Evolutionary conservation across 352 stramenopile genomes (phyloP).

Genomic region (Pythium myriotylum): DNA sequence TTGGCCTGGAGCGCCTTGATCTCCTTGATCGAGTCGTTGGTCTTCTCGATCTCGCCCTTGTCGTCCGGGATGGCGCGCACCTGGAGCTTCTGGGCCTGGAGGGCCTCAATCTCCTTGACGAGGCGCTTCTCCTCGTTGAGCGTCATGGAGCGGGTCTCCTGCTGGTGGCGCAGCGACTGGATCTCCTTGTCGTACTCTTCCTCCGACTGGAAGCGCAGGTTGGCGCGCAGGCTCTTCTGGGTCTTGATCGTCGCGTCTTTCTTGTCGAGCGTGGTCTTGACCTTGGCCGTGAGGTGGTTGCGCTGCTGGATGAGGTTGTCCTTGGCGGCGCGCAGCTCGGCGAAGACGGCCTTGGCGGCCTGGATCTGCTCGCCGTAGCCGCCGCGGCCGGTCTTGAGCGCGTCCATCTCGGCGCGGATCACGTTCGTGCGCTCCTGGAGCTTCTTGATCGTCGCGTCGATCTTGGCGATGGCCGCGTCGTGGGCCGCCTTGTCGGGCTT

Average conservation of each 20-base stretch:
- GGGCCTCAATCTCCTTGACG: conserved; percentile 96
- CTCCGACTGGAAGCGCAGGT: conserved; percentile 87
- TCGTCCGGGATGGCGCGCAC: conserved; percentile 84
- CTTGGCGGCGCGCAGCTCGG: conserved; percentile 81
- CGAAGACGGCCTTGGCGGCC: conserved; percentile 82
- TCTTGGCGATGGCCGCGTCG: conserved; percentile 79
- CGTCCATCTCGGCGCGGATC: conserved; percentile 77
- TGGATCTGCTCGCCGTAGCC: conserved; percentile 89
- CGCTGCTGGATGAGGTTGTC: conserved; percentile 87
- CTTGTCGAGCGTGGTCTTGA: conserved; percentile 81
- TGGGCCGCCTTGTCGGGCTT: conserved; percentile 91
- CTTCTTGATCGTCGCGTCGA: conserved; percentile 92
- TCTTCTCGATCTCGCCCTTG: conserved; percentile 79
- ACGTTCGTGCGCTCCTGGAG: conserved; percentile 85
- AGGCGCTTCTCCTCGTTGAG: conserved; percentile 96
- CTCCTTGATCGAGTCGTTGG: conserved; percentile 83
- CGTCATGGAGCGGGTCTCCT: conserved; percentile 96
- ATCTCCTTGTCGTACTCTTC: conserved; percentile 94
- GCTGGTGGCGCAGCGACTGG: conserved; percentile 79
- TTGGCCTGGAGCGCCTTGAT: conserved; percentile 67
- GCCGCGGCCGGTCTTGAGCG: conserved; percentile 76
- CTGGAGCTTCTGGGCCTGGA: conserved; percentile 90
- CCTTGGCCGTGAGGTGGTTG: conserved; percentile 80
- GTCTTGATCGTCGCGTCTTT: conserved; percentile 78
- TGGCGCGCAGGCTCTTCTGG: conserved; percentile 58